phyloP scores from a whole-genome alignment of 179 eudicot species.

The Beta lomatogona region DNA sequence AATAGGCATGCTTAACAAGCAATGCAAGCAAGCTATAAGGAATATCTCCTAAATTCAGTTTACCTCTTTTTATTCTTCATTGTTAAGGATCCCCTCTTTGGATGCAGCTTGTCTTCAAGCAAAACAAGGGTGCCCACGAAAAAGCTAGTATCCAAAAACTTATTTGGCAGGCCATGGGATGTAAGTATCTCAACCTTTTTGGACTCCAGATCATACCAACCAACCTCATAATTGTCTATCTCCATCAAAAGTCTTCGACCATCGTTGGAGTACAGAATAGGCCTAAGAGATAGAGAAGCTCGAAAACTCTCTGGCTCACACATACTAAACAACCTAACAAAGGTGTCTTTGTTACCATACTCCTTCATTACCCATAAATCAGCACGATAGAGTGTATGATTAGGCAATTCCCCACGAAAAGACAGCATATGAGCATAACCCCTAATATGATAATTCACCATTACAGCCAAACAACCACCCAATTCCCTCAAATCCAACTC shows the following conservation, averaged over 20 bases:
- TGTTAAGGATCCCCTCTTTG: not conserved
- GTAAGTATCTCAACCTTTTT: not conserved
- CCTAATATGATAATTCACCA: slow-evolving; percentile 3
- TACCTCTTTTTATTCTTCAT: not conserved
- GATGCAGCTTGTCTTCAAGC: not conserved
- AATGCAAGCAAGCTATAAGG: not conserved
- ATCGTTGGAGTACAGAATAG: slow-evolving; percentile 18
- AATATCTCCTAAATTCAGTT: not conserved
- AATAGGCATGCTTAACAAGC: too few relatives aligned
- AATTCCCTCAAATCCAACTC: slow-evolving; percentile 10
- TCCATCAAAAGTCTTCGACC: not conserved
- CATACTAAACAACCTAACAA: slow-evolving; percentile 12
- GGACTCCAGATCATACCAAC: slow-evolving; percentile 23
- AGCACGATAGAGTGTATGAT: too few relatives aligned
- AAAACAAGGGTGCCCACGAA: slow-evolving; percentile 20
- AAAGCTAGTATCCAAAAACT: not conserved
- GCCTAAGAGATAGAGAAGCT: not conserved
- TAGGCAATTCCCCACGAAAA: too few relatives aligned
- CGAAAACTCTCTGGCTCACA: not conserved
- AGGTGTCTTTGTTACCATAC: not conserved
- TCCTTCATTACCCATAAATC: too few relatives aligned
- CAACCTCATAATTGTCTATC: not conserved
- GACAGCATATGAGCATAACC: too few relatives aligned
- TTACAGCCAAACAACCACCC: slow-evolving; percentile 21
- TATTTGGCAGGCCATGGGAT: not conserved